Base-by-base conservation (phyloP, 2,329 filamentous ascomycete species). In the Epichloe sp. region DNA sequence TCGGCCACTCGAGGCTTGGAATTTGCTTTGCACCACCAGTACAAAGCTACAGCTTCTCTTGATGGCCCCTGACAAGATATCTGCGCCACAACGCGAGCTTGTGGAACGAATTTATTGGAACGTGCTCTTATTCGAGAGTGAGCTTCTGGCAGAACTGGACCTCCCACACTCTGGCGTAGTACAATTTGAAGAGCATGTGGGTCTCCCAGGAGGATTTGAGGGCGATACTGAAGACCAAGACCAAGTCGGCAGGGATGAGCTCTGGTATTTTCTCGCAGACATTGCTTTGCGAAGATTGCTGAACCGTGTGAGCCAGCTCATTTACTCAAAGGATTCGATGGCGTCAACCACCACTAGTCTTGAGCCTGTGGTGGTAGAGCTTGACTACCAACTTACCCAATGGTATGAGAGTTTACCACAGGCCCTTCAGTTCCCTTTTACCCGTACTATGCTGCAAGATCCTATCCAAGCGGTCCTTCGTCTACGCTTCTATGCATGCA, bases 191-290 rank as follows among this genome's bases (percentile, higher is more conserved):
- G 86, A 91, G 60, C 80, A 81, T 19, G 85, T 91, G 52, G 85
- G 85, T 10, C 71, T 93, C 1, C 87, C 87, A 1, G 83, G 85
- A 4, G 84, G 84, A 0, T 93, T 91, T 56, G 84, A 86, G 59
- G 81, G 82, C n/a, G 80, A 83, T 53, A 79, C 83, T 56, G 71
- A 73, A 7, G 77, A 79, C 56, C 71, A 77, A 6, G 36, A 48
- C 14, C 35, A 49, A 23, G 78, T 81, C 7, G 85, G 84, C 12
- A 78, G 80, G 47, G 87, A 91, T 59, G 86, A 91, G 53, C 71
- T 91, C 14, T 91, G 87, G 86, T 93, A 93, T 62, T 91, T 91
- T 59, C 71, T 91, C 34, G 86, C 87, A 38, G 86, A 91, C 60
- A 90, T 93, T 55, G 86, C 86, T 4, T 71, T 93, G 12, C 79